Conservation (phyloP, 2,329 filamentous ascomycete genomes). For the Alternaria dauci region DNA sequence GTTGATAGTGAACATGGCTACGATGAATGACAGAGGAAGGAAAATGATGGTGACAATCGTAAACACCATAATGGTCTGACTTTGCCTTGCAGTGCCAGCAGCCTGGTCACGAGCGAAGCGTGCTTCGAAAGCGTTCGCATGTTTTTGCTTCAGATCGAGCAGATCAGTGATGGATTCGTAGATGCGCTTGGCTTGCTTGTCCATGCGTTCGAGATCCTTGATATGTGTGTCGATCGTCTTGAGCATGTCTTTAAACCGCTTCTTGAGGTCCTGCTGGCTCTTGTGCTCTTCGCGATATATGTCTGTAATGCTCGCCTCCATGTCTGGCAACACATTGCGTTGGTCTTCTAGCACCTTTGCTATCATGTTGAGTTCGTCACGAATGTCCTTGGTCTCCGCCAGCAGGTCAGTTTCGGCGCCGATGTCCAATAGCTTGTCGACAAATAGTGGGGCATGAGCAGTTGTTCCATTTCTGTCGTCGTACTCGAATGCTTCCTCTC, state of each 20-base stretch:
- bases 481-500: constrained; percentile 46
- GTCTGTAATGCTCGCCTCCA: constrained; percentile 55
- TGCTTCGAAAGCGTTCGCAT: constrained; percentile 72
- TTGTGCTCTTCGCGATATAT: constrained; percentile 49
- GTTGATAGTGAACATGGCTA: constrained; percentile 65
- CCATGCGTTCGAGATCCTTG: constrained; percentile 70
- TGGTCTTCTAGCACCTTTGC: constrained; percentile 62
- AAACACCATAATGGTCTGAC: constrained; percentile 66
- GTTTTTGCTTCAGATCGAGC: constrained; percentile 73
- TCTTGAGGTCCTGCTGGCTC: constrained; percentile 59
- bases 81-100: constrained; percentile 66
- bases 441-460: constrained; percentile 54
- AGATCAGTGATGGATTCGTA: constrained; percentile 69
- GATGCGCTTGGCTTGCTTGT: constrained; percentile 67
- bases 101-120: constrained; percentile 69
- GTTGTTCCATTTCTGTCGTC: constrained; percentile 31
- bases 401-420: constrained; percentile 68
- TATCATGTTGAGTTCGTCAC: constrained; percentile 72
- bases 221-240: constrained; percentile 66
- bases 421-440: constrained; percentile 67
- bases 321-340: constrained; percentile 56
- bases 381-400: constrained; percentile 71
- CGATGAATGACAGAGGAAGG: constrained; percentile 64
- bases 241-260: constrained; percentile 65
- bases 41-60: constrained; percentile 68